Evolutionary conservation across 1,284 basidiomycete genomes (phyloP).

Genomic region (Polyporus tsugae): DNA sequence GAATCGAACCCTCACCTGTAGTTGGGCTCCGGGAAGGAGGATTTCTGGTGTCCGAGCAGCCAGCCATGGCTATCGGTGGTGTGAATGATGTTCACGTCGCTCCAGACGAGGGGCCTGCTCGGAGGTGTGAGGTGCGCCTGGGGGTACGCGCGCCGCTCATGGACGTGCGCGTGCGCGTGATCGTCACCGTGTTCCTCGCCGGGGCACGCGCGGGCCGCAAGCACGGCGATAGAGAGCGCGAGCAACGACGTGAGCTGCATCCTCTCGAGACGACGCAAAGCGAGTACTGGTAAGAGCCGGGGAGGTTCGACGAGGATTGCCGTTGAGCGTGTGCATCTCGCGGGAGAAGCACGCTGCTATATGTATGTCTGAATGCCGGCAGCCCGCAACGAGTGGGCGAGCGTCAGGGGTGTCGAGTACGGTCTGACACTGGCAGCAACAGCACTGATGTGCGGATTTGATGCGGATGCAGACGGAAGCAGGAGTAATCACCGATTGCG

Average conservation of each 20-base stretch:
- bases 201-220: conserved; percentile 33
- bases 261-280: not conserved
- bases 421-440: not conserved
- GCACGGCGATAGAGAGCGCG: conserved; percentile 29
- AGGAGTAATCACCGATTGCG: not conserved
- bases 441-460: conserved; percentile 2
- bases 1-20: conserved; percentile 56
- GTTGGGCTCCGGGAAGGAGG: conserved; percentile 76
- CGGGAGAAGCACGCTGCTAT: not conserved
- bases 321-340: not conserved
- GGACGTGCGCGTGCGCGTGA: conserved; percentile 44
- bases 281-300: not conserved
- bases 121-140: conserved; percentile 60
- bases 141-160: conserved; percentile 53
- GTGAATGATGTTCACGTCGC: conserved; percentile 81
- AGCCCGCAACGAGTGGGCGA: not conserved
- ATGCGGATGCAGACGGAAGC: conserved; percentile 1
- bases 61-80: conserved; percentile 88
- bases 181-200: conserved; percentile 37
- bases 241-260: conserved; percentile 32
- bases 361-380: not conserved
- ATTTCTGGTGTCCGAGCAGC: conserved; percentile 79
- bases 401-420: not conserved
- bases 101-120: conserved; percentile 73
- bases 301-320: not conserved